Conservation (phyloP, 805 yeast genomes). For the Komagataella populi region DNA sequence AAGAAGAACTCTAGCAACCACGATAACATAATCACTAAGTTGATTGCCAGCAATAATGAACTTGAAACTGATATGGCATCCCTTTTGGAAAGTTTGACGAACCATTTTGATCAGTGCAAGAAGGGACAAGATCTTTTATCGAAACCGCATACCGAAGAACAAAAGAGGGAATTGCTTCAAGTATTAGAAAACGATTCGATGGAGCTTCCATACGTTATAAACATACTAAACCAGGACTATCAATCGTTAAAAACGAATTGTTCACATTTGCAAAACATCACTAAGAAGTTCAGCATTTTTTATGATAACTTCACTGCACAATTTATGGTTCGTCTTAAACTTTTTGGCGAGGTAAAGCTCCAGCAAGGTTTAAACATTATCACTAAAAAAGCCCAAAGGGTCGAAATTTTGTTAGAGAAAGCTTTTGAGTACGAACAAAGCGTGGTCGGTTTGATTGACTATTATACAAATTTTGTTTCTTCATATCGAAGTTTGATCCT, state of each 20-base stretch:
- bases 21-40: slow-evolving; percentile 10
- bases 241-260: slow-evolving; percentile 16
- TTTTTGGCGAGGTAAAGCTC: slow-evolving; percentile 16
- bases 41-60: slow-evolving; percentile 25
- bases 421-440: slow-evolving; percentile 7
- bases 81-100: slow-evolving; percentile 56
- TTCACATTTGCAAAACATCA: slow-evolving; percentile 14
- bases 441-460: slow-evolving; percentile 22
- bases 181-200: slow-evolving; percentile 37
- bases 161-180: slow-evolving; percentile 24
- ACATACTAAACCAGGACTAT: slow-evolving; percentile 18
- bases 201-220: slow-evolving; percentile 45
- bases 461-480: slow-evolving; percentile 34
- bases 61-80: slow-evolving; percentile 61
- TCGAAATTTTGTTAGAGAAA: slow-evolving; percentile 6
- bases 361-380: slow-evolving; percentile 7
- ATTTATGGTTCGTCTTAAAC: slow-evolving; percentile 11
- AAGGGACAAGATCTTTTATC: slow-evolving; percentile 28
- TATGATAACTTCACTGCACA: slow-evolving; percentile 9
- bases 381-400: slow-evolving; percentile 4
- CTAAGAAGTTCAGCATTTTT: slow-evolving; percentile 9
- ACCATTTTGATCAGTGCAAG: slow-evolving; percentile 71
- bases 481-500: slow-evolving; percentile 38
- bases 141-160: slow-evolving; percentile 14
- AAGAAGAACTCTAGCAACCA: neutral